Evolutionary conservation across 2,329 filamentous ascomycete genomes (phyloP).

Genomic region (Aspergillus amoenus): DNA sequence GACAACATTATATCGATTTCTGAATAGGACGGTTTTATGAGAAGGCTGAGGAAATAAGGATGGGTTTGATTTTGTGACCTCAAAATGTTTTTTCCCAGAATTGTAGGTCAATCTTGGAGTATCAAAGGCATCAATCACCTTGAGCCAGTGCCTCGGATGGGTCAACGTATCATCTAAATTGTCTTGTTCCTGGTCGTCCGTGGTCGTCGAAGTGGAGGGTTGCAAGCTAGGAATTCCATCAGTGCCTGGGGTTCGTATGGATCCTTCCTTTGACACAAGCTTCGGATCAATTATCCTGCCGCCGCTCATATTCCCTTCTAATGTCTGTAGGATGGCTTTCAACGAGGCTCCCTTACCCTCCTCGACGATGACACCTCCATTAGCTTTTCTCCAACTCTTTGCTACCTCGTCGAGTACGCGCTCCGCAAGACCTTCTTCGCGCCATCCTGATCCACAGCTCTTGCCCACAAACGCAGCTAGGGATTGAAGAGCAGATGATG

Average conservation of each 20-base stretch:
- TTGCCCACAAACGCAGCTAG: constrained; percentile 87
- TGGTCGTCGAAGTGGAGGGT: constrained; percentile 21
- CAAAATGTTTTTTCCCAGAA: constrained; percentile 79
- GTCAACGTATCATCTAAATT: constrained; percentile 61
- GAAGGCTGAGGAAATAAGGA: constrained; percentile 73
- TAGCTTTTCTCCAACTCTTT: constrained; percentile 85
- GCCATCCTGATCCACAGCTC: constrained; percentile 94
- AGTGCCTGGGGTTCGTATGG: constrained; percentile 37
- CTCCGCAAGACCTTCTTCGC: constrained; percentile 91
- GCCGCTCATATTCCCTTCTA: constrained; percentile 89
- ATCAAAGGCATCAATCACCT: constrained; percentile 77
- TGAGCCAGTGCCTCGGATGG: constrained; percentile 80
- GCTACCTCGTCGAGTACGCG: constrained; percentile 89
- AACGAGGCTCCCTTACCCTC: constrained; percentile 67
- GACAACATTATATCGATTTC: constrained; percentile 87
- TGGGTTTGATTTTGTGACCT: constrained; percentile 65
- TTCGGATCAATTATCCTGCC: constrained; percentile 57
- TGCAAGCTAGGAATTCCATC: constrained; percentile 49
- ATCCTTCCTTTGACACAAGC: constrained; percentile 39
- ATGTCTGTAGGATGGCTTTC: constrained; percentile 75
- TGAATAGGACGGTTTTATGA: constrained; percentile 81
- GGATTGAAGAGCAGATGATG: constrained; percentile 78
- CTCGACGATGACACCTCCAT: constrained; percentile 87
- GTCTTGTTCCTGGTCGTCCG: constrained; percentile 49
- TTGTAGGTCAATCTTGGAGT: constrained; percentile 64